Percentiles rank a stretch among this genome's conserved stretches.
phyloP scores from a whole-genome alignment of 768 basidiomycete species.

The Guyanaporus albipodus region DNA sequence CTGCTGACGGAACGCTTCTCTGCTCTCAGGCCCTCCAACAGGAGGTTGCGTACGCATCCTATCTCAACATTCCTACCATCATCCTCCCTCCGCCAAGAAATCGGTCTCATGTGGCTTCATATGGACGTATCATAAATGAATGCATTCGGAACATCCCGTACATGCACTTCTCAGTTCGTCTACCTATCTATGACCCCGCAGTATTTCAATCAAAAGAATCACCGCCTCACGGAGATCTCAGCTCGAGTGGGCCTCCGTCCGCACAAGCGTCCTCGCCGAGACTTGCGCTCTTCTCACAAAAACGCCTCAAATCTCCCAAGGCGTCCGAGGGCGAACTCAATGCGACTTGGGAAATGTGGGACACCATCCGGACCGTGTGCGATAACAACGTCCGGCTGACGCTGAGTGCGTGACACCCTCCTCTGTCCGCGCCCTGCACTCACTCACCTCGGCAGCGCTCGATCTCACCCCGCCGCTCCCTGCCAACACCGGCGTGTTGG shows the following conservation, averaged over 20 bases:
- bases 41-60: constrained; percentile 89
- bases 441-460: constrained; percentile 57
- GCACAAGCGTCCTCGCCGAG: constrained; percentile 21
- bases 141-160: constrained; percentile 68
- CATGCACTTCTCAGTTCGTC: constrained; percentile 76
- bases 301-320: constrained; percentile 26
- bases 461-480: constrained; percentile 90
- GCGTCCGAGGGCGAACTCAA: constrained; percentile 57
- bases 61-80: constrained; percentile 80
- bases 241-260: constrained; percentile 25
- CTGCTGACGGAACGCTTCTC: constrained; percentile 13
- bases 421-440: constrained; percentile 1
- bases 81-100: constrained; percentile 87
- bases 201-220: constrained; percentile 43
- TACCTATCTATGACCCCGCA: constrained; percentile 77
- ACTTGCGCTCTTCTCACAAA: constrained; percentile 22
- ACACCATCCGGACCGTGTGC: constrained; percentile 86
- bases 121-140: constrained; percentile 84
- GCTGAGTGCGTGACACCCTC: constrained; percentile 44
- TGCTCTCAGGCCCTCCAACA: constrained; percentile 76
- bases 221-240: constrained; percentile 25
- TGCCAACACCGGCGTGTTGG: constrained; percentile 65
- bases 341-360: constrained; percentile 98
- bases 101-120: constrained; percentile 82
- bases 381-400: constrained; percentile 74